Conservation (phyloP, 371 early-diverging fungal genomes). For the Mortierella sp. region DNA sequence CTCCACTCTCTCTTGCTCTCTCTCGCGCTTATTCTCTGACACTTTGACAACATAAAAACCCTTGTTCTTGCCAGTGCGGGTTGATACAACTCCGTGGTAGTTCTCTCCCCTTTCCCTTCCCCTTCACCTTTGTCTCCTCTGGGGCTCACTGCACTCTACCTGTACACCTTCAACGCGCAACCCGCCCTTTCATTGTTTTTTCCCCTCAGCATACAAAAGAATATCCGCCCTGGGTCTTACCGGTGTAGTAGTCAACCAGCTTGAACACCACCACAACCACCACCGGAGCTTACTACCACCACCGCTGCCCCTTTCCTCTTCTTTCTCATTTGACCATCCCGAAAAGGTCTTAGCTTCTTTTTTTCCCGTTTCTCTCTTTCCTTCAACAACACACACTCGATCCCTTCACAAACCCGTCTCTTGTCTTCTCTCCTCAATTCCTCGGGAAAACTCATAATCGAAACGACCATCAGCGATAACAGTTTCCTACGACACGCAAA, state of each 20-base stretch:
- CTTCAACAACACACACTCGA: too few species aligned
- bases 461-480: not conserved
- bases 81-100: not conserved
- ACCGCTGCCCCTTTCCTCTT: too few species aligned
- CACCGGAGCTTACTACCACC: too few species aligned
- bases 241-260: too few species aligned
- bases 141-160: not conserved
- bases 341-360: not conserved
- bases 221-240: not conserved
- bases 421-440: not conserved
- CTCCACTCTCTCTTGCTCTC: not conserved
- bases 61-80: not conserved
- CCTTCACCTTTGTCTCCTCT: not conserved
- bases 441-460: not conserved
- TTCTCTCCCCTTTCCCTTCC: not conserved
- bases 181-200: not conserved
- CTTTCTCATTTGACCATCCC: not conserved
- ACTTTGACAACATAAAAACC: too few species aligned
- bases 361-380: too few species aligned
- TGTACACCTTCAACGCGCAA: not conserved
- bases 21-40: not conserved
- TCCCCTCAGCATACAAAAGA: not conserved
- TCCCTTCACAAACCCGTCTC: not conserved
- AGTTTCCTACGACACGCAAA: not conserved
- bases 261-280: not conserved